Conservation (phyloP, 495 filamentous ascomycete species). For the Penicillium waksmanii region DNA sequence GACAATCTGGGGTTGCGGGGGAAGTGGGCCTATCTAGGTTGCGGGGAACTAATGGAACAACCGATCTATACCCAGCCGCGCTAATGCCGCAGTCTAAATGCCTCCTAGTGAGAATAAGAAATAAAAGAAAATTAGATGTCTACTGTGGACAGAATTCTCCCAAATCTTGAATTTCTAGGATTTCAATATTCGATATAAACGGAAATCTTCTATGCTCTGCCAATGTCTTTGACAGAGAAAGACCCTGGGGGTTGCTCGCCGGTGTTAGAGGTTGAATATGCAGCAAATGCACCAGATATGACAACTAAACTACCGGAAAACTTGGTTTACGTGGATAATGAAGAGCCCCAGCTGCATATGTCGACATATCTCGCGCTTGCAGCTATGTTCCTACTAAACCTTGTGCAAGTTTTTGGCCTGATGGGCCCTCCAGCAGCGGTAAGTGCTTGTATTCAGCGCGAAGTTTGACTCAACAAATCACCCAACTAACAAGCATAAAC, state of each 20-base stretch:
- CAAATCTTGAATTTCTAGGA: not conserved
- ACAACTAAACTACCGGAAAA: not conserved
- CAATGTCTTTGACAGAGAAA: constrained; percentile 2
- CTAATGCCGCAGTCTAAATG: not conserved
- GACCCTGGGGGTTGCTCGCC: not conserved
- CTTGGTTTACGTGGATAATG: not conserved
- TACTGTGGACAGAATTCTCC: not conserved
- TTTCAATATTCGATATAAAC: not conserved
- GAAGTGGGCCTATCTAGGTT: constrained; percentile 2
- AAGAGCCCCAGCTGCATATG: constrained; percentile 13
- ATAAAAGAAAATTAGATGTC: not conserved
- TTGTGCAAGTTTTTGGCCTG: constrained; percentile 19
- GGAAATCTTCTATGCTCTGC: not conserved
- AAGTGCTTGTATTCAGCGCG: not conserved
- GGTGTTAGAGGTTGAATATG: not conserved
- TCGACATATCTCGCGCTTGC: constrained; percentile 14
- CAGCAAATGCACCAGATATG: not conserved
- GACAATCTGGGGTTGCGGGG: constrained; percentile 6
- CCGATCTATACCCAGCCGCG: not conserved
- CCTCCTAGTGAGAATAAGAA: not conserved
- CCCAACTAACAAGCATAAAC: not conserved
- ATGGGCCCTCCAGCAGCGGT: constrained; percentile 16
- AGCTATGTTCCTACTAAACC: constrained; percentile 15
- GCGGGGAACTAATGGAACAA: not conserved
- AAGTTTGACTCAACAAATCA: not conserved